Base-by-base conservation (phyloP, 495 filamentous ascomycete species). In the Hypoxylon rickii region DNA sequence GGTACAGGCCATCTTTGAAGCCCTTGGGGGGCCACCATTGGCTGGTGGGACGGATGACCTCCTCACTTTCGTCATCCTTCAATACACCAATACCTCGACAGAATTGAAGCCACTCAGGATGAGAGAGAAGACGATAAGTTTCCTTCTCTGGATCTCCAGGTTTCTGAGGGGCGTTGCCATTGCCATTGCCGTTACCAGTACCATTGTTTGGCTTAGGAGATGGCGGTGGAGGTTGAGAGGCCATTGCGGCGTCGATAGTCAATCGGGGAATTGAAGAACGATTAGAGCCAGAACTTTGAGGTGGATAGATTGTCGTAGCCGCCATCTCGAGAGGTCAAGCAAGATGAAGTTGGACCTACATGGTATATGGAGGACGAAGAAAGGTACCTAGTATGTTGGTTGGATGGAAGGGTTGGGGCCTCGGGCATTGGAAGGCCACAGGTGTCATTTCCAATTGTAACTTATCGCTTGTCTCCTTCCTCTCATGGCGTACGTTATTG, bases 71-170 rank as follows among this genome's bases (percentile, higher is more conserved):
- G 36, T 66, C 69, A 21, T 76, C 75, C 12, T 53, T 63, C 56
- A 77, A 71, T n/a, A 73, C 75, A 0, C 76, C 75, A 13, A 79
- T 26, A 0, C 73, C 74, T 55, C 72, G 70, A 39, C 75, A 76
- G 16, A 79, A 65, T 19, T 74, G 70, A 15, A 72, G 67, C 75
- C 76, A 79, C 40, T 77, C 76, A 1, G 61, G 34, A 3, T 76
- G 71, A 0, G 68, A 50, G 26, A 77, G 55, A 37, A 75, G 73
- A 33, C 75, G 72, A 32, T 74, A 61, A 10, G 52, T 42, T 20
- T 48, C 47, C 33, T 63, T 53, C 18, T 51, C 44, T 21, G 31
- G 31, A 16, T 34, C 44, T 31, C 38, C 45, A 12, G 59, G 20
- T 12, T 44, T 48, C 18, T 51, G 44, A 20, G 52, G 44, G 37